These are phyloP conservation scores for Ajuga chamaepitys DNA, from an alignment of 257 asterid species.

Conservation along the genomic window DNA sequence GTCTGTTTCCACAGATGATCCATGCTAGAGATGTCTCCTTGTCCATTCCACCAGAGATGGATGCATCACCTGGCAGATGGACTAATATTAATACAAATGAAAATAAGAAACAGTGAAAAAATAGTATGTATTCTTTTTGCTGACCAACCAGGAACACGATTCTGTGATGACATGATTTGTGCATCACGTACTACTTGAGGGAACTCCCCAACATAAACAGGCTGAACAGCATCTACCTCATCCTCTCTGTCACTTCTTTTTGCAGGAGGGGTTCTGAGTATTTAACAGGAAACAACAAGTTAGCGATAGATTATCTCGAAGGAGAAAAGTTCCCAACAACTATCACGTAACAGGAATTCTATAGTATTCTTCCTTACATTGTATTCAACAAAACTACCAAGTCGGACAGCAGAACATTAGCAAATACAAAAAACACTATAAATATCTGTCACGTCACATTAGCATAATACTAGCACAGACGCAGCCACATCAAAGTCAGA, in stretches of 20 bases:
- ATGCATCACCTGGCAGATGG: conserved; percentile 49
- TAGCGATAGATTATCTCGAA: neutral
- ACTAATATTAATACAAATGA: conserved; percentile 6
- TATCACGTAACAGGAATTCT: neutral
- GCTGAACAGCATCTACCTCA: conserved; percentile 44
- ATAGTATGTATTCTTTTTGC: neutral
- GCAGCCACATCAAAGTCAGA: neutral
- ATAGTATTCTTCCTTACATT: neutral
- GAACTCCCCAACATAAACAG: conserved; percentile 83
- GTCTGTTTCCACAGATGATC: conserved; percentile 56
- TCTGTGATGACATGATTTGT: conserved; percentile 40
- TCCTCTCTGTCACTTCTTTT: conserved; percentile 56
- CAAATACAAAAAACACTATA: neutral
- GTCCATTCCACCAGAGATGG: conserved; percentile 83
- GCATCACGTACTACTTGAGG: conserved; percentile 85
- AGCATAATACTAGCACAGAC: neutral
- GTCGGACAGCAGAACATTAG: neutral
- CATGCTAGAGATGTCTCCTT: conserved; percentile 73
- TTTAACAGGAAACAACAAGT: conserved; percentile 14
- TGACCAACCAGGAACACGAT: conserved; percentile 58
- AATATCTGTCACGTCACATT: neutral
- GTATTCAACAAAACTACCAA: neutral
- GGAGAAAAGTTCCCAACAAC: neutral
- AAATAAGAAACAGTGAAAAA: conserved; percentile 1
- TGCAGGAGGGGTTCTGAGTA: conserved; percentile 49